phyloP scores from a whole-genome alignment of 208 protist genomes.

The Leishmania martiniquensis region DNA sequence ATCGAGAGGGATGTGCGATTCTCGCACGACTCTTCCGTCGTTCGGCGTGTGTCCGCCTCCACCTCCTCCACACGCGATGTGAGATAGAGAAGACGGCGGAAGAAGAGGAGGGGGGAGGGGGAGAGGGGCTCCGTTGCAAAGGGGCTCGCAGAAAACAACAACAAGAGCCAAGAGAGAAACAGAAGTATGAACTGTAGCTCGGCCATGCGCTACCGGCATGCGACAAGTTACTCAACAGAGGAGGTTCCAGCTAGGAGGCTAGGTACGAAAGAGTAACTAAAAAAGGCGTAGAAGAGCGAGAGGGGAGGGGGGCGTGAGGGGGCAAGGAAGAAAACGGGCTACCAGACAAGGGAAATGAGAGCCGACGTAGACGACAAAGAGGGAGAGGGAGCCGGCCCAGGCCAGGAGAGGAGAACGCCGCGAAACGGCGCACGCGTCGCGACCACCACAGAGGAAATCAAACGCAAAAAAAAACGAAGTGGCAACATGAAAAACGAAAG shows the following conservation, averaged over 20 bases:
- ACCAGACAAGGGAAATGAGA: too few relatives aligned
- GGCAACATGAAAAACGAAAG: too few relatives aligned
- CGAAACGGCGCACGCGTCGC: too few relatives aligned
- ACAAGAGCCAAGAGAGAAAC: too few relatives aligned
- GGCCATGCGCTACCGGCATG: neutral
- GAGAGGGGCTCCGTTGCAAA: neutral
- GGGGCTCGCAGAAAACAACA: neutral
- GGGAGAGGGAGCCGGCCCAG: too few relatives aligned
- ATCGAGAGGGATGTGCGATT: neutral
- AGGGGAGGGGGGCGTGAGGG: too few relatives aligned
- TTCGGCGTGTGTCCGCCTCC: neutral
- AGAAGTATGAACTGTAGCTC: neutral
- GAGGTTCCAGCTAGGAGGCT: neutral
- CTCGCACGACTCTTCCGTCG: neutral
- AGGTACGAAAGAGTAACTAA: neutral
- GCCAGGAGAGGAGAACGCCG: too few relatives aligned
- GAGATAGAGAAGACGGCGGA: too few relatives aligned
- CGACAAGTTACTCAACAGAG: neutral
- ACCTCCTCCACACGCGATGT: neutral
- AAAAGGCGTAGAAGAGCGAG: neutral
- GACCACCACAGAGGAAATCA: neutral
- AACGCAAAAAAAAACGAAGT: neutral
- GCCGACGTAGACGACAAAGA: too few relatives aligned
- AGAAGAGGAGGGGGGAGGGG: neutral
- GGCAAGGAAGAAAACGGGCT: too few relatives aligned